A percentile compares a stretch with the other conserved stretches of the same genome.
These are phyloP conservation scores for Chamaecrista fasciculata DNA, from an alignment of 306 rosid species.

Conservation along the genomic window DNA sequence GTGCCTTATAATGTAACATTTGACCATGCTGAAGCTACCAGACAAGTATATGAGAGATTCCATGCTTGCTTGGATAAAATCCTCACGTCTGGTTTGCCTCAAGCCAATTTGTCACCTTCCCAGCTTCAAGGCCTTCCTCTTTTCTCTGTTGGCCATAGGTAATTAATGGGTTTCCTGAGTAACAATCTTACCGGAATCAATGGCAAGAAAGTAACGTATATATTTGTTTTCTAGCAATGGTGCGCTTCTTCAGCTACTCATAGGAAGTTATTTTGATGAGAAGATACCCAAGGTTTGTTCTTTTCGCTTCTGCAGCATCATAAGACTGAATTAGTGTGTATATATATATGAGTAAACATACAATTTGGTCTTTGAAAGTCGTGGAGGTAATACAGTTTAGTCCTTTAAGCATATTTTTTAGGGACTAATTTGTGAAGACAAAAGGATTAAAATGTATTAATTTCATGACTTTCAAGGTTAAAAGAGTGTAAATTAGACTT, in stretches of 20 bases:
- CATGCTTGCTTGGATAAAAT: slow-evolving; percentile 63
- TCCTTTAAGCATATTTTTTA: no score
- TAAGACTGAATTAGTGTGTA: no score
- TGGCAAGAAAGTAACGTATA: slow-evolving; percentile 10
- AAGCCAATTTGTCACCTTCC: slow-evolving; percentile 54
- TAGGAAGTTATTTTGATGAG: slow-evolving; percentile 52
- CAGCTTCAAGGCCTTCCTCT: slow-evolving; percentile 70
- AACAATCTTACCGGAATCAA: slow-evolving; percentile 32
- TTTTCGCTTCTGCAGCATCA: slow-evolving; percentile 18
- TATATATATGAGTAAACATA: no score
- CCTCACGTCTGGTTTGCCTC: slow-evolving; percentile 65
- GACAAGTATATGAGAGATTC: slow-evolving; percentile 77
- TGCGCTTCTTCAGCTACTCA: slow-evolving; percentile 53
- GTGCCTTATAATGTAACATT: slow-evolving; percentile 94
- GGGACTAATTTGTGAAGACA: no score
- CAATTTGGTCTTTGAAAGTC: no score
- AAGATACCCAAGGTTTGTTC: slow-evolving; percentile 51
- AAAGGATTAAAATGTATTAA: no score
- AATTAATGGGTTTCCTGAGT: slow-evolving; percentile 34
- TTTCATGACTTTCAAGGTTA: no score
- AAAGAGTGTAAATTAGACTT: no score
- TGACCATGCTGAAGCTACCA: slow-evolving; percentile 73
- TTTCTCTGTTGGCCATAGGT: slow-evolving; percentile 93
- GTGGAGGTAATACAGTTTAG: no score
- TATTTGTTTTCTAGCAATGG: slow-evolving; percentile 39